A percentile compares a stretch with the other conserved stretches of the same genome.
These are phyloP conservation scores for Gaultheria prostrata DNA, from an alignment of 148 eudicot genomes.

Conservation along the genomic window DNA sequence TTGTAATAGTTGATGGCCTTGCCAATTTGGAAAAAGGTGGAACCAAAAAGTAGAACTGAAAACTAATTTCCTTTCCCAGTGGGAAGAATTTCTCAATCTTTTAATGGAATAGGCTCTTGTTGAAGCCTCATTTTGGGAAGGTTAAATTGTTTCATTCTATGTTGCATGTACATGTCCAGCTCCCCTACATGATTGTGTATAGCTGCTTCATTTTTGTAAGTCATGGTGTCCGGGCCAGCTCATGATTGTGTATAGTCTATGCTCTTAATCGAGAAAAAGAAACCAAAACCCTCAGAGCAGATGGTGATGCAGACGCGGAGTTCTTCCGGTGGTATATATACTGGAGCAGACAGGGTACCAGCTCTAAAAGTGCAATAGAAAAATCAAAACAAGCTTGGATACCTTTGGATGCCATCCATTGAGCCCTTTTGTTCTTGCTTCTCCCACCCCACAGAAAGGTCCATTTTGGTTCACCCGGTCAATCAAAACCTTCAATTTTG, in stretches of 20 bases:
- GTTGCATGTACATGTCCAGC: not conserved
- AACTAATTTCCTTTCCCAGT: not conserved
- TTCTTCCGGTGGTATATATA: not conserved
- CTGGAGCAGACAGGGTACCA: not conserved
- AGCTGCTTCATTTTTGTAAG: too few species aligned
- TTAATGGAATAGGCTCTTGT: not conserved
- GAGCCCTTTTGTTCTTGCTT: too few species aligned
- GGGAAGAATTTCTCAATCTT: not conserved
- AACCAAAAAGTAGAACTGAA: too few species aligned
- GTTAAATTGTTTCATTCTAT: not conserved
- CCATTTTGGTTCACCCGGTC: not conserved
- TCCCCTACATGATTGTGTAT: not conserved
- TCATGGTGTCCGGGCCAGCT: too few species aligned
- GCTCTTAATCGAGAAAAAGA: too few species aligned
- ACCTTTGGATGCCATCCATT: too few species aligned
- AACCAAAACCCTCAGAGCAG: not conserved
- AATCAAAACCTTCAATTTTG: not conserved
- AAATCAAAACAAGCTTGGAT: not conserved
- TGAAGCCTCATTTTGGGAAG: not conserved
- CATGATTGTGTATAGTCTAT: too few species aligned
- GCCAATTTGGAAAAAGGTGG: not conserved
- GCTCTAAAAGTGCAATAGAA: not conserved
- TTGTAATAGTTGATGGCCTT: constrained; percentile 11
- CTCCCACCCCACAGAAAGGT: too few species aligned
- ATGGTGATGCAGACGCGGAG: not conserved